Base-by-base conservation (phyloP, 345 rosid genomes). In the Corchorus olitorius region DNA sequence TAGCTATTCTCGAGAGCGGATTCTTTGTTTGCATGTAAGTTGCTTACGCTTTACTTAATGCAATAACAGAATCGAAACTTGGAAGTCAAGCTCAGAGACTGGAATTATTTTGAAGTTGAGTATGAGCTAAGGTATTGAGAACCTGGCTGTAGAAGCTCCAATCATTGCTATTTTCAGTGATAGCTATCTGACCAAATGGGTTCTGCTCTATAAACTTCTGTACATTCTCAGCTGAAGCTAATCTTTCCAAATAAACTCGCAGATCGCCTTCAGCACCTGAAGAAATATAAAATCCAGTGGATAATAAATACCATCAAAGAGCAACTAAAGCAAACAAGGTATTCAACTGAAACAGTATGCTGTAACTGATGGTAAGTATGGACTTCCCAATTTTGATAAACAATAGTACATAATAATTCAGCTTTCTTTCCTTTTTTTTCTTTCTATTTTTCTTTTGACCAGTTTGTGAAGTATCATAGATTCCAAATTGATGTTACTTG, bases 151-250 rank as follows among this genome's bases (percentile, higher is more conserved):
- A 96, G 78, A 88, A 96, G 59, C 82, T 87, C 98, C 97, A 92
- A 54, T 75, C 60, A 72, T 80, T 73, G 81, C 85, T 88, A 41
- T 69, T 53, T 84, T 90, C 85, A 1, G 86, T 83, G 27, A 96
- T 86, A 50, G 93, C 87, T 14, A 62, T 79, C 81, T 96, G 97
- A 22, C 98, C 98, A 78, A 91, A 91, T 46, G 94, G 91, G 64
- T 91, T 86, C 11, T 82, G 83, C 78, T 82, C 88, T 14, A 92
- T 86, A 75, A 86, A 96, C 16, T 72, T 84, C 81, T 78, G 93
- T 43, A 91, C 87, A 72, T 87, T 85, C 34, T 85, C 85, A 22
- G 93, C 90, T 59, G 71, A 84, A 60, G 79, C 86, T 74, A 93
- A 69, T 61, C 75, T 81, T 77, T 90, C 93, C 75, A 96, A 78